Conservation (phyloP, 345 rosid genomes). For the Euclidium syriacum region DNA sequence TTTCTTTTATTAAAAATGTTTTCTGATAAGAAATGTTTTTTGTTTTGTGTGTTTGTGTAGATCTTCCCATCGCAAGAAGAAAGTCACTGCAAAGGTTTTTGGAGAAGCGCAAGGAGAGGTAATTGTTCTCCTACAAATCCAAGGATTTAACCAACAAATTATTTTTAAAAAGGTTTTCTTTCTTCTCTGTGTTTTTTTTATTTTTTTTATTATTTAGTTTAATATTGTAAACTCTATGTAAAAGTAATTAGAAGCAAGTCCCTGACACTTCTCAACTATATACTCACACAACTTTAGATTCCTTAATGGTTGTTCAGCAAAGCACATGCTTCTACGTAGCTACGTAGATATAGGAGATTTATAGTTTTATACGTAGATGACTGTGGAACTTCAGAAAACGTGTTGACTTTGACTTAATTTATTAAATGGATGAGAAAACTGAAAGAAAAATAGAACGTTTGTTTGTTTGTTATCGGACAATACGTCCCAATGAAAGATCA, state of each 20-base stretch:
- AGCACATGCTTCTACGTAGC: neutral
- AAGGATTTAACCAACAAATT: slow-evolving; percentile 1
- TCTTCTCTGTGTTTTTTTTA: neutral
- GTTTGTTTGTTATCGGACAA: neutral
- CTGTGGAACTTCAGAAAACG: neutral
- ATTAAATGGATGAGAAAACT: neutral
- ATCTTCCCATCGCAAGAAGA: slow-evolving; percentile 64
- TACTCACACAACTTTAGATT: neutral
- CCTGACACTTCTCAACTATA: too few relatives aligned
- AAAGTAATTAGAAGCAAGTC: neutral
- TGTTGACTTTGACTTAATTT: slow-evolving; percentile 14
- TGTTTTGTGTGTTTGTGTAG: slow-evolving; percentile 27
- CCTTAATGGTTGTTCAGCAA: slow-evolving; percentile 4
- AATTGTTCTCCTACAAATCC: slow-evolving; percentile 19
- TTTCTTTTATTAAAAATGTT: too few relatives aligned
- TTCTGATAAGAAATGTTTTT: neutral
- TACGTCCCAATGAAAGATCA: neutral
- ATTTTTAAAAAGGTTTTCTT: neutral
- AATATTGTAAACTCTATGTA: neutral
- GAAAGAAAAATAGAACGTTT: neutral
- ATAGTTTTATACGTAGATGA: neutral
- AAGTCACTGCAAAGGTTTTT: slow-evolving; percentile 82
- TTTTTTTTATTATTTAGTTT: neutral
- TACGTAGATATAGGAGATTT: neutral
- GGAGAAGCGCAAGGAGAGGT: slow-evolving; percentile 94